Conservation (phyloP, 106 monocot genomes). For the Cymbidium sinense region DNA sequence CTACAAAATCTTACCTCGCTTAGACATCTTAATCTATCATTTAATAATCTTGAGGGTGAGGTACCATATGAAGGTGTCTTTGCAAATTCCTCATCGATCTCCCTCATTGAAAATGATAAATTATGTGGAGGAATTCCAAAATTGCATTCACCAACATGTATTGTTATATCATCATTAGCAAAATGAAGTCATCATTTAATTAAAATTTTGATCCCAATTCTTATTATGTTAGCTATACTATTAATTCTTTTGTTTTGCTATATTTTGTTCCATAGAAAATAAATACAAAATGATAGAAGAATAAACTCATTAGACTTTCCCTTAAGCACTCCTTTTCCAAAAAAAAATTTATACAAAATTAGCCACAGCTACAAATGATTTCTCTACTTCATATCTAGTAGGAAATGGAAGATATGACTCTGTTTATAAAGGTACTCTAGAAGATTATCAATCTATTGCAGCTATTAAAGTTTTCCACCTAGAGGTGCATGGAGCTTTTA, state of each 20-base stretch:
- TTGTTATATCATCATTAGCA: no score
- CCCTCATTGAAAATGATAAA: slow-evolving; percentile 9
- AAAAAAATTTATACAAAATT: slow-evolving; percentile 23
- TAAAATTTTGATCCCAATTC: background rate
- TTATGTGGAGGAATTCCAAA: slow-evolving; percentile 13
- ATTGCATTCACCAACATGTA: slow-evolving; percentile 3
- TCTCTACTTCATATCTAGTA: slow-evolving; percentile 27
- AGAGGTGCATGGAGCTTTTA: slow-evolving; percentile 21
- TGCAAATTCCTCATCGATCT: background rate
- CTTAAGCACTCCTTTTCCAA: background rate
- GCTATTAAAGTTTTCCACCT: slow-evolving; percentile 45
- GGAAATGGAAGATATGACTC: slow-evolving; percentile 21
- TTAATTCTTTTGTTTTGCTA: background rate
- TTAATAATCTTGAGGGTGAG: slow-evolving; percentile 19
- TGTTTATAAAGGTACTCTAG: slow-evolving; percentile 21
- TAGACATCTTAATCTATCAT: slow-evolving; percentile 13
- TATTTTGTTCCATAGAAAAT: no score
- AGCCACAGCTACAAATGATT: slow-evolving; percentile 19
- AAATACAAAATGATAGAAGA: background rate
- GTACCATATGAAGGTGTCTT: slow-evolving; percentile 13
- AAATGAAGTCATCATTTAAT: background rate
- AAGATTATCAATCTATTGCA: background rate
- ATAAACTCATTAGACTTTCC: background rate
- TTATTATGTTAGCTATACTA: background rate
- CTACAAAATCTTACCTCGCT: background rate